A percentile compares a stretch with the other conserved stretches of the same genome.
Evolutionary conservation across 106 monocot genomes (phyloP).

Genomic region (Hemerocallis citrina): DNA sequence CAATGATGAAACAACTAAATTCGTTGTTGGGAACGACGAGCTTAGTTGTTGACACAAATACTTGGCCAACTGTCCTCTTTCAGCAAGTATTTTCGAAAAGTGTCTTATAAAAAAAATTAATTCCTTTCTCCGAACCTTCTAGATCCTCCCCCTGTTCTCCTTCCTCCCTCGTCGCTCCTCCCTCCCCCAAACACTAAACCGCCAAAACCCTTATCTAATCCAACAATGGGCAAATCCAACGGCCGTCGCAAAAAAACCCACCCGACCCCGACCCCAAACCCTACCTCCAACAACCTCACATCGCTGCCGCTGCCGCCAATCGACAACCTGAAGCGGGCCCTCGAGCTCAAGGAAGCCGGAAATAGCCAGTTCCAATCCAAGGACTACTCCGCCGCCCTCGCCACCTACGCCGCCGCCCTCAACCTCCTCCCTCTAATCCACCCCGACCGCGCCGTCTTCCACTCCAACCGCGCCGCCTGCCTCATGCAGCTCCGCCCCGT

Average conservation of each 20-base stretch:
- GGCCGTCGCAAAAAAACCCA: constrained; percentile 42
- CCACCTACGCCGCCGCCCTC: constrained; percentile 69
- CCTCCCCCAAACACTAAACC: too few relatives aligned
- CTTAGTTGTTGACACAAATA: too few relatives aligned
- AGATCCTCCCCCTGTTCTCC: too few relatives aligned
- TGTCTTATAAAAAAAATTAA: too few relatives aligned
- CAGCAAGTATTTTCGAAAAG: too few relatives aligned
- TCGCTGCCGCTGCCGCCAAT: too few relatives aligned
- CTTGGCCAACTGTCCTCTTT: too few relatives aligned
- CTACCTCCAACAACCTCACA: not conserved
- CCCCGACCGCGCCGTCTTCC: constrained; percentile 89
- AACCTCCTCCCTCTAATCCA: constrained; percentile 62
- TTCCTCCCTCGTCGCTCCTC: too few relatives aligned
- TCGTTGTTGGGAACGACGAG: too few relatives aligned
- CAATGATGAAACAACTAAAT: too few relatives aligned
- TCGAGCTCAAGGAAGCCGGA: constrained; percentile 92
- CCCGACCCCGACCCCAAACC: not conserved
- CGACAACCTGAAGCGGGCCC: constrained; percentile 51
- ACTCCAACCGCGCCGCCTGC: constrained; percentile 96
- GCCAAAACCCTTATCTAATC: not conserved
- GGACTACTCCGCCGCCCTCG: constrained; percentile 64
- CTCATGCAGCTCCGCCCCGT: constrained; percentile 79
- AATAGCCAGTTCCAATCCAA: constrained; percentile 70
- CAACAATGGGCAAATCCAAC: constrained; percentile 51
- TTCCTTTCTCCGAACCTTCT: too few relatives aligned